Percentiles rank a stretch among this genome's conserved stretches.
phyloP scores from a whole-genome alignment of 345 rosid species.

The Punica granatum region DNA sequence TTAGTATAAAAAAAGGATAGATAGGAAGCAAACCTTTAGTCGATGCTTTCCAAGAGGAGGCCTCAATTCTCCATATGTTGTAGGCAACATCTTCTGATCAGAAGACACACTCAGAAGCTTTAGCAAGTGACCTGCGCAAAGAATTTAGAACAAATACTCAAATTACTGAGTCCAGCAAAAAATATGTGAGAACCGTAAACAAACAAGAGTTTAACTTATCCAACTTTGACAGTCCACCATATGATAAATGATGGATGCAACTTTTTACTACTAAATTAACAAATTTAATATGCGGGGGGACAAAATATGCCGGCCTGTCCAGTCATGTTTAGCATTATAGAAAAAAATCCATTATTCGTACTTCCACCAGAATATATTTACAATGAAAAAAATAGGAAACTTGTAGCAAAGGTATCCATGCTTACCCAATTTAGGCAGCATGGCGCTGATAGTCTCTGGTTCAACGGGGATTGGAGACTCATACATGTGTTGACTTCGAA shows the following conservation, averaged over 20 bases:
- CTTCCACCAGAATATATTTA: too few relatives aligned
- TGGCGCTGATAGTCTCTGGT: constrained; percentile 77
- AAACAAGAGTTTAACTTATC: too few relatives aligned
- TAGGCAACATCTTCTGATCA: constrained; percentile 74
- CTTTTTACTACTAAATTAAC: too few relatives aligned
- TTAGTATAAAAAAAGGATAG: too few relatives aligned
- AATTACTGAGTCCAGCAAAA: too few relatives aligned
- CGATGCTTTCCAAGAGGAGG: constrained; percentile 99
- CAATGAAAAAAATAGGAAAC: not conserved
- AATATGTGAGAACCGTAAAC: too few relatives aligned
- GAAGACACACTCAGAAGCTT: constrained; percentile 58
- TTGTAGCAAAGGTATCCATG: not conserved
- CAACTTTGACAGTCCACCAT: too few relatives aligned
- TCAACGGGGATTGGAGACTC: constrained; percentile 67
- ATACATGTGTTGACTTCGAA: constrained; percentile 69
- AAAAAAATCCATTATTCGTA: not conserved
- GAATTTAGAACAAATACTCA: not conserved
- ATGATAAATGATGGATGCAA: too few relatives aligned
- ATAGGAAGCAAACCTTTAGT: constrained; percentile 48
- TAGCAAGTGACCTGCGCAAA: constrained; percentile 60
- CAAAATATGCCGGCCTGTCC: too few relatives aligned
- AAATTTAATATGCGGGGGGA: too few relatives aligned
- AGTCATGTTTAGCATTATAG: too few relatives aligned
- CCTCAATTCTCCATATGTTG: constrained; percentile 85
- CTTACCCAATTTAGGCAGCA: constrained; percentile 96